These are phyloP conservation scores for Dactylellina sp. DNA, from an alignment of 2,329 filamentous ascomycete genomes.

Conservation along the genomic window DNA sequence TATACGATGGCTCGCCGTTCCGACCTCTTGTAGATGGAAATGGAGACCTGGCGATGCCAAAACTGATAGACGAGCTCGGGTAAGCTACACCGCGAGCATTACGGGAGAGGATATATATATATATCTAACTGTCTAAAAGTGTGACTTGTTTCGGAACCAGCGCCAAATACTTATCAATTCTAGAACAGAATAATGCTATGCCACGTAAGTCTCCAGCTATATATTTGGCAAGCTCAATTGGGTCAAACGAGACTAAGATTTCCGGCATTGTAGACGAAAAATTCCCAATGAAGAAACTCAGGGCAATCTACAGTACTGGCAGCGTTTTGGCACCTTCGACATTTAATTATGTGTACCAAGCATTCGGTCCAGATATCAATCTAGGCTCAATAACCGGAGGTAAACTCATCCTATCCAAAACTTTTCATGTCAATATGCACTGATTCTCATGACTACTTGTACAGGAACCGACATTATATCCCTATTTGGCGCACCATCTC, in stretches of 20 bases:
- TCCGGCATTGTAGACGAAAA: slow-evolving; percentile 62
- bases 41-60: slow-evolving; percentile 83
- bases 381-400: slow-evolving; percentile 91
- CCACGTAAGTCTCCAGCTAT: slow-evolving; percentile 66
- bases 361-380: slow-evolving; percentile 83
- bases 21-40: slow-evolving; percentile 73
- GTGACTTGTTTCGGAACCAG: slow-evolving; percentile 96
- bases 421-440: background rate
- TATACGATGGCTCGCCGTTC: slow-evolving; percentile 96
- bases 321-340: slow-evolving; percentile 92
- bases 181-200: slow-evolving; percentile 80
- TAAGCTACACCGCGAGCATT: slow-evolving; percentile 9
- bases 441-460: background rate
- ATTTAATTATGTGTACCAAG: slow-evolving; percentile 87
- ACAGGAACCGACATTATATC: slow-evolving; percentile 90
- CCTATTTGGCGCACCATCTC: slow-evolving; percentile 87
- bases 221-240: no score
- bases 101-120: no score
- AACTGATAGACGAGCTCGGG: slow-evolving; percentile 78
- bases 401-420: background rate
- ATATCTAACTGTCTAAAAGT: slow-evolving; percentile 59
- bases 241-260: no score
- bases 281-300: slow-evolving; percentile 73
- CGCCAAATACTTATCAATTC: slow-evolving; percentile 88
- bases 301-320: slow-evolving; percentile 93